phyloP scores from a whole-genome alignment of 2,329 filamentous ascomycete genomes.

The Ophiostoma piceae region DNA sequence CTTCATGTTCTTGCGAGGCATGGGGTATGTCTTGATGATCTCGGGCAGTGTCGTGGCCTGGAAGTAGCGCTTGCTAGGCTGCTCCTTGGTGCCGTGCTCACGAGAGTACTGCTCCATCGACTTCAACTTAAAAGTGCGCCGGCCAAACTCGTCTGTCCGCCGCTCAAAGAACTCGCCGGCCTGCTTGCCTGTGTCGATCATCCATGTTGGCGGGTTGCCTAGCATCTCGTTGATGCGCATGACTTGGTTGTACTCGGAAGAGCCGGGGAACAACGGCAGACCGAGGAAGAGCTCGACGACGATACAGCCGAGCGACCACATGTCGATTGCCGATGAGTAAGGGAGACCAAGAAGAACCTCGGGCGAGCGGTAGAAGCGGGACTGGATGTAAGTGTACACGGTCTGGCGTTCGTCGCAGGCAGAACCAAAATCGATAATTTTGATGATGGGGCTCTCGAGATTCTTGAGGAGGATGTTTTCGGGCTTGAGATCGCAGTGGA shows the following conservation, averaged over 20 bases:
- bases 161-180: conserved; percentile 97
- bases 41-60: conserved; percentile 88
- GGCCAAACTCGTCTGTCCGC: conserved; percentile 80
- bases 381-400: conserved; percentile 98
- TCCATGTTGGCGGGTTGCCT: conserved; percentile 93
- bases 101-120: conserved; percentile 97
- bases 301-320: conserved; percentile 99
- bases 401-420: conserved; percentile 97
- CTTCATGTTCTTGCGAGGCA: conserved; percentile 99
- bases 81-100: conserved; percentile 93
- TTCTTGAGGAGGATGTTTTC: conserved; percentile 98
- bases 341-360: conserved; percentile 93
- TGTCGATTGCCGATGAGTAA: conserved; percentile 97
- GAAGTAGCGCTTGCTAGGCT: conserved; percentile 99
- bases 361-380: conserved; percentile 92
- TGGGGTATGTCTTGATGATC: conserved; percentile 95
- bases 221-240: conserved; percentile 97
- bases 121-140: conserved; percentile 86
- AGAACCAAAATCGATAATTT: conserved; percentile 98
- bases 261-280: conserved; percentile 89
- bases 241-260: conserved; percentile 98
- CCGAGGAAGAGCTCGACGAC: conserved; percentile 96
- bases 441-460: conserved; percentile 97
- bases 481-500: conserved; percentile 96
- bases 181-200: conserved; percentile 98